phyloP scores from a whole-genome alignment of 257 asterid species.

The Knoxia roxburghii region DNA sequence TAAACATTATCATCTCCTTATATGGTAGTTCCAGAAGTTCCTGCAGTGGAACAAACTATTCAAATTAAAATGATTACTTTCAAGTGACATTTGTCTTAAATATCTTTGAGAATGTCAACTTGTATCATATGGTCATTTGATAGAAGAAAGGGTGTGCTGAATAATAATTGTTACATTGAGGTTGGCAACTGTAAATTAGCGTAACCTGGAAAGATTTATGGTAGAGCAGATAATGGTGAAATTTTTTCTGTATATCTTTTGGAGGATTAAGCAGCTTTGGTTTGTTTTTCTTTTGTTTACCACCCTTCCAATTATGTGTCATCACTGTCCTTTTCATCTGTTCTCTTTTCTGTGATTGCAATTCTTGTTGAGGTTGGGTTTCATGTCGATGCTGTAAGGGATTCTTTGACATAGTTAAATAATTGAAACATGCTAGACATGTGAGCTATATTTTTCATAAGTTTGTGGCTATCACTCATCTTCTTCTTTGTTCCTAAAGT shows the following conservation, averaged over 20 bases:
- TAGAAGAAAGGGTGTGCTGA: neutral
- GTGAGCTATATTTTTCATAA: neutral
- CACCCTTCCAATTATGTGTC: neutral
- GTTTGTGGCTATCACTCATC: constrained; percentile 1
- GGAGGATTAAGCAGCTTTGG: neutral
- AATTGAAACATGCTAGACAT: neutral
- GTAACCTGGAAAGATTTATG: neutral
- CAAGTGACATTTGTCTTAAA: neutral
- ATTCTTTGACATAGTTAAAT: neutral
- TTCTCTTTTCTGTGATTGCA: neutral
- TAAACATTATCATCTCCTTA: no score
- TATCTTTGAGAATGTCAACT: constrained; percentile 4
- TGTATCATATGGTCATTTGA: neutral
- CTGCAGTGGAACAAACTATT: no score
- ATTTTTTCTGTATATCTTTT: neutral
- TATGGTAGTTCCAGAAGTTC: no score
- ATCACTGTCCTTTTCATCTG: neutral
- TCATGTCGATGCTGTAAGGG: neutral
- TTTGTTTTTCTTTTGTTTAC: neutral
- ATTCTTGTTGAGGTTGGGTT: neutral
- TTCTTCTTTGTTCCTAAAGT: constrained; percentile 31
- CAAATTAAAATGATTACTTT: neutral
- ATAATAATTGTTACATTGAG: neutral
- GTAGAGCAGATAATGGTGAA: neutral
- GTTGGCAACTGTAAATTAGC: neutral